Evolutionary conservation across 176 grass and related monocot genomes (phyloP), one percentile per base, ranked within the genome.

Genomic region (Musa acuminata): DNA sequence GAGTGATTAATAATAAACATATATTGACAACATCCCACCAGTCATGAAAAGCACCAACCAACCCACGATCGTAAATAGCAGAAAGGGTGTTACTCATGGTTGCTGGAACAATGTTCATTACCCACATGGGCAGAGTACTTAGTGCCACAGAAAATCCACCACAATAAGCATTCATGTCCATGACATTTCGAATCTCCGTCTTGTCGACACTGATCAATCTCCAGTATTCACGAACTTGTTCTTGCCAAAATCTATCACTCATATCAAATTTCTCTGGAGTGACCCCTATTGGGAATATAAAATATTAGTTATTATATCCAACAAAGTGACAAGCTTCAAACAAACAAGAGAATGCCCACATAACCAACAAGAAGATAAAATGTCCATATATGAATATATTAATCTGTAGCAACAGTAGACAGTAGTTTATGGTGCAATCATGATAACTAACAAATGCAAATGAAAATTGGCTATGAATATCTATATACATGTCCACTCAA

Each of bases 131-230:
- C 49, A 83, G 83, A 51, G 74, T 80, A 77, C 84, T 91, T 29
- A 98, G 71, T 70, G 90, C 90, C 69, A 87, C 84, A 71, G 95
- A 81, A 80, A 93, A 98, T 80, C 95, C 86, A 20, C 95, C 95
- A 87, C 85, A 87, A 72, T 89, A 81, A 84, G 95, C 88, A 87
- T 89, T 98, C 95, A 93, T 93, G 78, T 98, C 95, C 95, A 98
- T 89, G 58, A 98, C 78, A 76, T 98, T 98, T 75, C 88, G 78
- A 51, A 98, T 84, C 74, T 80, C 89, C 49, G 73, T 80, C 80
- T 85, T 87, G 79, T 83, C 73, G 70, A 82, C 58, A 81, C 58
- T 79, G 72, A 98, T 82, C 78, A 93, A 77, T 74, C 74, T 90
- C 95, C 95, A 98, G 71, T 98, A 98, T 76, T 87, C 67, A 17